A percentile compares a stretch with the other conserved stretches of the same genome.
phyloP scores from a whole-genome alignment of 2,329 filamentous ascomycete species.

The Colletotrichum gloeosporioides region DNA sequence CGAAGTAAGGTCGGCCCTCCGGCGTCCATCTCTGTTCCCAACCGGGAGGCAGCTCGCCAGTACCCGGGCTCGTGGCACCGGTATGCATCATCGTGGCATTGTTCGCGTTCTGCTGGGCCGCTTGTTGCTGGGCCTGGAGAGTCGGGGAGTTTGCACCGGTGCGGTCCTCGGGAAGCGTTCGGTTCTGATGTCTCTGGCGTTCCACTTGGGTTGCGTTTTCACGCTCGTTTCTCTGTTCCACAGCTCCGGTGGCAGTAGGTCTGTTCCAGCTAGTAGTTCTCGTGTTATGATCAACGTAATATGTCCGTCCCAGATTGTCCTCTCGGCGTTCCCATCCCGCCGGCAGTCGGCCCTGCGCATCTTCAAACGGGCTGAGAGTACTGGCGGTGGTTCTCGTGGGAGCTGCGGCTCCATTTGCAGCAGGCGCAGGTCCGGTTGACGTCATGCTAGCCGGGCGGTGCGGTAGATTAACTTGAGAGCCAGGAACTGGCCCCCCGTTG shows the following conservation, averaged over 20 bases:
- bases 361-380: slow-evolving; percentile 88
- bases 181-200: slow-evolving; percentile 90
- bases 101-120: slow-evolving; percentile 48
- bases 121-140: slow-evolving; percentile 57
- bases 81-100: slow-evolving; percentile 91
- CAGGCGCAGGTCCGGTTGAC: slow-evolving; percentile 29
- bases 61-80: slow-evolving; percentile 90
- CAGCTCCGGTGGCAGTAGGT: slow-evolving; percentile 79
- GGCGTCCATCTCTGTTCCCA: slow-evolving; percentile 98
- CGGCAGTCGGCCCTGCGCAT: slow-evolving; percentile 90
- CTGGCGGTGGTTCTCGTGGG: slow-evolving; percentile 34
- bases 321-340: slow-evolving; percentile 96
- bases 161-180: slow-evolving; percentile 93
- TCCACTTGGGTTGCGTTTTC: slow-evolving; percentile 94
- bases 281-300: slow-evolving; percentile 98
- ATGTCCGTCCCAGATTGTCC: slow-evolving; percentile 92
- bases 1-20: slow-evolving; percentile 94
- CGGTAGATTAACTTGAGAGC: slow-evolving; percentile 44
- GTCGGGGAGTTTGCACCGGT: slow-evolving; percentile 93
- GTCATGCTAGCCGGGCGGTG: slow-evolving; percentile 54
- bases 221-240: slow-evolving; percentile 77
- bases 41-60: slow-evolving; percentile 90
- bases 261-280: slow-evolving; percentile 96
- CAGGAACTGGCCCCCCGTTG: slow-evolving; percentile 48
- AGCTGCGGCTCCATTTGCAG: slow-evolving; percentile 38